Evolutionary conservation across 257 asterid genomes (phyloP), one percentile per base, ranked within the genome.

Genomic region (Mitragyna speciosa): DNA sequence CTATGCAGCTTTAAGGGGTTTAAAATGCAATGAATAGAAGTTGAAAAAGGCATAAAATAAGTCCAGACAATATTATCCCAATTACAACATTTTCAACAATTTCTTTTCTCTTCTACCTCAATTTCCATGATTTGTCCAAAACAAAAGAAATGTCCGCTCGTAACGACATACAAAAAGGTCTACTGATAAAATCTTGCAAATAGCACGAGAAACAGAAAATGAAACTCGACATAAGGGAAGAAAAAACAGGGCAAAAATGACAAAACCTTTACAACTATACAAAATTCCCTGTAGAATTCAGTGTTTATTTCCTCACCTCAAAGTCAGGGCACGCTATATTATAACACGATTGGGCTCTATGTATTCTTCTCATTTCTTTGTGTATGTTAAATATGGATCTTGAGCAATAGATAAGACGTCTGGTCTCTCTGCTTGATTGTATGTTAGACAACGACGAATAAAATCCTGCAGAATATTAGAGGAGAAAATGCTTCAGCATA

Each of bases 361-460:
- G 63, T 66, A 31, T 45, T n/a, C 11, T 66, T 64, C 63, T 92
- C 89, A 92, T 86, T 92, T 96, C 90, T 96, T 96, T 74, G 92
- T 84, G 81, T 89, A 96, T 36, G 81, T 87, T 70, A 96, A 88
- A 87, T 89, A 96, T 39, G 97, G 98, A 85, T 94, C 97, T 82
- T 91, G 98, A 71, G 98, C 96, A 84, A 94, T 89, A 64, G 87
- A 78, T 61, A 96, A 76, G 72, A 94, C 99, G 81, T 96, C 99
- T 19, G 98, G 98, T 85, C 99, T 88, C 33, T 96, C 99, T 5
- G 86, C 94, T 84, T 96, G 99, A 81, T 89, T 88, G 76, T 94
- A 96, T 12, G 96, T 92, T 71, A 96, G 87, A 84, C 99, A 96
- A 71, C 99, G 92, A 39, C 99, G 97, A 78, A 96, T 91, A 72